Base-by-base conservation (phyloP, 257 asterid genomes). In the Striga asiatica region DNA sequence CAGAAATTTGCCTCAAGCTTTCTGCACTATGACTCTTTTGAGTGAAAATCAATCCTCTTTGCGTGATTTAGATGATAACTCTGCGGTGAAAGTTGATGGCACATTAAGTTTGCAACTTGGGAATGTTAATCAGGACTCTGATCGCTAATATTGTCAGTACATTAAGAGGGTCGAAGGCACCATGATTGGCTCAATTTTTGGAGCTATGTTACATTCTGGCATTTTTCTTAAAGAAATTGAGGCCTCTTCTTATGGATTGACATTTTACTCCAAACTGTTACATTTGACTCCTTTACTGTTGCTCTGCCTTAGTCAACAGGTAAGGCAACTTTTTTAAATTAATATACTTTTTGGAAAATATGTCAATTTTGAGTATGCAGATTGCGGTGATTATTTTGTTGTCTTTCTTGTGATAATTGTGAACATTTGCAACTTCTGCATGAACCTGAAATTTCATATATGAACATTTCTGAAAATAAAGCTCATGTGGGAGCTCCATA, bases 231-330 rank as follows among this genome's bases (percentile, higher is more conserved):
- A 42, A 38, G 62, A 60, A 54, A 18, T 54, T 65, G 74, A 43
- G 50, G 48, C 42, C n/a, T 38, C 70, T 47, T 60, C 70, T 60
- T 53, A 66, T 43, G 69, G 73, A 55, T 51, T 63, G 34, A n/a
- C n/a, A n/a, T n/a, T n/a, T n/a, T n/a, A 74, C 66, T 28, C n/a
- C 54, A 16, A 54, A 66, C 57, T 70, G 62, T 47, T 50, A 69
- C 74, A 8, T 45, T 60, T 53, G 66, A 39, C 23, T 70, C 75
- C 41, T 56, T 24, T 47, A 56, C 67, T 27, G 49, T 42, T 61
- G 72, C 50, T 45, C 50, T 57, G 57, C 73, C 66, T 31, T 49
- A 66, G 42, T 63, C 66, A 43, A 48, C 52, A 67, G 84, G 95
- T 81, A 71, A 64, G 29, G 18, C 3, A 49, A 37, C 47, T 46